Evolutionary conservation across 352 stramenopile species (phyloP), one percentile per base, ranked within the genome.

Genomic region (Phytophthora megakarya): DNA sequence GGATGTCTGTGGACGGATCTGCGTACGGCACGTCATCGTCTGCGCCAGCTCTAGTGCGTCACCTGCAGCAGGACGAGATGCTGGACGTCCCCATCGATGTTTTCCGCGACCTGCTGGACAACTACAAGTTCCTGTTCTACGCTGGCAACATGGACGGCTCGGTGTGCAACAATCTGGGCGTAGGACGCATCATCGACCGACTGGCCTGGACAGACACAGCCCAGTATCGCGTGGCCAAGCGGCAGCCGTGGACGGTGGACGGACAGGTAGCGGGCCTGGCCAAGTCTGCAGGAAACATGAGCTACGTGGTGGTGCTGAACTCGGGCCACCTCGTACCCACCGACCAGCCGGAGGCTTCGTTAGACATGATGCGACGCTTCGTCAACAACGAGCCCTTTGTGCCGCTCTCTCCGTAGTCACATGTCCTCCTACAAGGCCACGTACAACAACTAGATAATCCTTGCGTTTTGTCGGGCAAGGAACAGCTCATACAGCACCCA

Each of bases 91-190:
- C 85, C 11, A 91, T 92, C 55, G 76, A 80, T 42, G 80, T 89
- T 19, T 87, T 92, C 52, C 83, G 84, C 35, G 81, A 90, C 54
- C 52, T 94, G 60, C 59, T 94, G 49, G 79, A 94, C 71, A 86
- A 87, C 43, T 94, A 94, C 79, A 85, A 89, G 55, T 87, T 92
- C 38, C 75, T 94, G 13, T 94, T 92, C 37, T 94, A 92, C 53
- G 85, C 85, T 0, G 85, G 85, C 66, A 94, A 94, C 54, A 92
- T 94, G 82, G 85, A 94, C 59, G 83, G 85, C 43, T 94, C 85
- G 26, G 23, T 80, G 44, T 91, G 81, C 70, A 94, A 94, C 66
- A 90, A 90, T 59, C 72, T 94, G 22, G 85, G 85, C 25, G 70
- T 94, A 15, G 74, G 76, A 1, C 85, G 83, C 38, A 89, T 91